Evolutionary conservation across 2,329 filamentous ascomycete species (phyloP), one percentile per base, ranked within the genome.

Genomic region (Colletotrichum shisoi): DNA sequence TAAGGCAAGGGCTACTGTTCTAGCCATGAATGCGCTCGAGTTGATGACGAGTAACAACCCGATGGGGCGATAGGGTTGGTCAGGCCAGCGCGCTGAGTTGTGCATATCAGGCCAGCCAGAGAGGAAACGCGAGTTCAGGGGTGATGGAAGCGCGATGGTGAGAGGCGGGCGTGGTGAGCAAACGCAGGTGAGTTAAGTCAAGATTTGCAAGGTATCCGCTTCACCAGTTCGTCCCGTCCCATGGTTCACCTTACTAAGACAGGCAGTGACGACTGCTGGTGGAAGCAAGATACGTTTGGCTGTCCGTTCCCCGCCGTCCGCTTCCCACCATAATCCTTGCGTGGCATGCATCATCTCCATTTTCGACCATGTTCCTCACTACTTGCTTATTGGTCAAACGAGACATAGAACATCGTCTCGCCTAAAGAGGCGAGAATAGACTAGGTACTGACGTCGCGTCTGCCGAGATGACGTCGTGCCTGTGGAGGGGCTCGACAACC

Each of bases 211-310:
- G 37, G 62, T 60, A 54, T 27, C 40, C 40, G 57, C 56, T 40
- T 57, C 42, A 57, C 39, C 40, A 60, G 46, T 46, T 60, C 56
- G 31, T 64, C 40, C 48, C 56, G 56, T 42, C 21, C 62, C 40
- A 44, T 60, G 34, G 48, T 24, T 64, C 57, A 42, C 46, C 42
- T 11, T 34, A 56, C 31, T 31, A 46, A 39, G 13, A 24, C 51
- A 40, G 13, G 59, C 48, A 57, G 27, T 39, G 19, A 46, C 42
- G 15, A n/a, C 21, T 51, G 45, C 24, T 15, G 53, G 31, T 39
- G 39, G 19, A 44, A 24, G 39, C 54, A 52, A 59, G 54, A 37
- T 44, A 46, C n/a, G 17, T 40, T 34, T 45, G 54, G 27, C 27
- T 37, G 21, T 15, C 12, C 40, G 40, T 24, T 45, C 11, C 21